Base-by-base conservation (phyloP, 1,284 basidiomycete species). In the Moesziomyces sp. region DNA sequence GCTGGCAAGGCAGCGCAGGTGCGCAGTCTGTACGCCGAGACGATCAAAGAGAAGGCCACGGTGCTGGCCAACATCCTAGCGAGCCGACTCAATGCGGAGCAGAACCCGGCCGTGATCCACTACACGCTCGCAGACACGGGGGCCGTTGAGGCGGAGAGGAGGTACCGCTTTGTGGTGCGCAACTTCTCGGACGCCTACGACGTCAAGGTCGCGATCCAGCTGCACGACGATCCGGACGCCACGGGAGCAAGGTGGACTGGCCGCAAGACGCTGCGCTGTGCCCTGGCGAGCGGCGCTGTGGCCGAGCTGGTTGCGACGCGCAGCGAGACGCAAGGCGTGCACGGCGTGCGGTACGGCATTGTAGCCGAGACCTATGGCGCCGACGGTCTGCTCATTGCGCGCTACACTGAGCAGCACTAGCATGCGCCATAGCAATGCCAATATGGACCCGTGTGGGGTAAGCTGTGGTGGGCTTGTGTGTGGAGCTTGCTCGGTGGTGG, bases 11-110 rank as follows among this genome's bases (percentile, higher is more conserved):
- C 46, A 5, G 26, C 48, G 23, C 49, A 52, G 16, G 47, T 71
- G 5, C 47, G 78, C 4, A 76, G 70, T 52, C 56, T 83, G 49
- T 83, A 81, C 64, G 77, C 64, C 16, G 60, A 80, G 55, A 79
- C 81, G 33, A 54, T 63, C 0, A 53, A 56, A 30, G 75, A 79
- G 26, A 64, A 67, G 28, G 69, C 62, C 11, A 60, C 51, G 11
- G 24, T 81, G 21, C 55, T 76, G n/a, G 21, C 42, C 3, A 68
- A 68, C 30, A 45, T 83, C 3, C 40, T 59, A 2, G 19, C 28
- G 11, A 76, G 75, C 46, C 53, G 61, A 9, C 49, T 83, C 0
- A 54, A 46, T 5, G 13, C 6, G 3, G 76, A 78, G 2, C 56
- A 75, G 18, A 49, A 52, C 28, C 71, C 71, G 1, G 38, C 53